Conservation (phyloP, 163 green algal species). For the Chlorella variabilis region DNA sequence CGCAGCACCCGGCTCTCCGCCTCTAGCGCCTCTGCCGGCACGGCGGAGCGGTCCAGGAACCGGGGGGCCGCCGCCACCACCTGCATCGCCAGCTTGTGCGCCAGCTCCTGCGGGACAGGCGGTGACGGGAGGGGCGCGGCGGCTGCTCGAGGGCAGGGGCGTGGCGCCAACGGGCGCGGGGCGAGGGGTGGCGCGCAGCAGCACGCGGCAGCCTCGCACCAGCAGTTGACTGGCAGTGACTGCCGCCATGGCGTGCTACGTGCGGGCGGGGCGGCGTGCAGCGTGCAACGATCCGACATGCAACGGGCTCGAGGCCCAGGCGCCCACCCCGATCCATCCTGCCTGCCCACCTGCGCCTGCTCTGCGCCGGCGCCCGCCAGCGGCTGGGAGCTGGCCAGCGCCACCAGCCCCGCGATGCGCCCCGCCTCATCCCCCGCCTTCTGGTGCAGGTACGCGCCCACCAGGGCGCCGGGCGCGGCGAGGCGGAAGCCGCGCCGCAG, state of each 20-base stretch:
- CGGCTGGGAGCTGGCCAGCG: slow-evolving; percentile 54
- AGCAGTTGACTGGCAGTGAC: no score
- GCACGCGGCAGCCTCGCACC: no score
- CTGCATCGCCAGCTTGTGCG: slow-evolving; percentile 88
- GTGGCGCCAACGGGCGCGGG: no score
- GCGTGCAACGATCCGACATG: no score
- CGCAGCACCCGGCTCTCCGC: slow-evolving; percentile 55
- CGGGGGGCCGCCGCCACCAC: slow-evolving; percentile 75
- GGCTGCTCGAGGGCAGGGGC: no score
- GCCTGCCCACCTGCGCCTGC: slow-evolving; percentile 4
- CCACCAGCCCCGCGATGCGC: slow-evolving; percentile 73
- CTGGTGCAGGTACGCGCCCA: slow-evolving; percentile 81
- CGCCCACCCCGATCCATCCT: no score
- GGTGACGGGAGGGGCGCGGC: no score
- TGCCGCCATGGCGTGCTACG: no score
- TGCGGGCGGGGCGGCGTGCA: no score
- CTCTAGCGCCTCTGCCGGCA: slow-evolving; percentile 63
- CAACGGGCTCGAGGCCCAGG: no score
- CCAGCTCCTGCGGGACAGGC: slow-evolving; percentile 65
- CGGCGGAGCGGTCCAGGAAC: slow-evolving; percentile 60
- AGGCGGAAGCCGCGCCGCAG: slow-evolving; percentile 70
- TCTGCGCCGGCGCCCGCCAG: slow-evolving; percentile 55
- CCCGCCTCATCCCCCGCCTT: slow-evolving; percentile 62
- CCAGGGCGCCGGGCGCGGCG: slow-evolving; percentile 42
- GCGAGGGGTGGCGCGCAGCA: no score